Evolutionary conservation across 495 filamentous ascomycete genomes (phyloP).

Genomic region (Trichoderma virens): DNA sequence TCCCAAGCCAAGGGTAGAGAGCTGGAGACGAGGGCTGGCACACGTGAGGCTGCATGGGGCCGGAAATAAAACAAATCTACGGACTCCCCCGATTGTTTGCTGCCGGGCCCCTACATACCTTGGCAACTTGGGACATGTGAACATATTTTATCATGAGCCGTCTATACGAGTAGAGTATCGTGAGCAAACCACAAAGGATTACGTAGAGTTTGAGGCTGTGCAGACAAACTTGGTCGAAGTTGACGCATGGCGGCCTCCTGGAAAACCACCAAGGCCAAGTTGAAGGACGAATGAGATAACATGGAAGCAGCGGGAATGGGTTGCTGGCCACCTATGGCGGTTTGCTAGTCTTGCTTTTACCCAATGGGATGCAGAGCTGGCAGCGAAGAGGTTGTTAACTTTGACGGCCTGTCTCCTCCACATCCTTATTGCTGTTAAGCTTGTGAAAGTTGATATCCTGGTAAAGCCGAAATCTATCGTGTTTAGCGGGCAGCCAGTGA

Average conservation of each 20-base stretch:
- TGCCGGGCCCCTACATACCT: no score
- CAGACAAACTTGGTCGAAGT: not conserved
- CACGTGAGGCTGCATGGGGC: no score
- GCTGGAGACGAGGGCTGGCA: no score
- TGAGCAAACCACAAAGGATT: not conserved
- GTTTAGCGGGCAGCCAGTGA: no score
- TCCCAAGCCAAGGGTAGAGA: no score
- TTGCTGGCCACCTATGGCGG: not conserved
- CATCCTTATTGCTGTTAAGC: not conserved
- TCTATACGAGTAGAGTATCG: no score
- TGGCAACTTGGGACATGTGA: no score
- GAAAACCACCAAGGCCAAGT: not conserved
- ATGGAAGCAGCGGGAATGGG: not conserved
- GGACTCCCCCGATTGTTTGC: no score
- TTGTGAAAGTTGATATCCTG: not conserved
- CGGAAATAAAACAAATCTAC: no score
- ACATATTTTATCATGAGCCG: no score
- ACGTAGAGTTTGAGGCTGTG: not conserved
- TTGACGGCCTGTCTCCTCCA: not conserved
- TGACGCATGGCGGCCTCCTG: not conserved
- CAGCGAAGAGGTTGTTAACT: not conserved
- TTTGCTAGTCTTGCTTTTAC: not conserved
- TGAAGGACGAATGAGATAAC: not conserved
- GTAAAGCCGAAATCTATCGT: not conserved
- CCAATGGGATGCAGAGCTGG: not conserved